Evolutionary conservation across 148 eudicot species (phyloP).

Genomic region (Rhododendron griersonianum): DNA sequence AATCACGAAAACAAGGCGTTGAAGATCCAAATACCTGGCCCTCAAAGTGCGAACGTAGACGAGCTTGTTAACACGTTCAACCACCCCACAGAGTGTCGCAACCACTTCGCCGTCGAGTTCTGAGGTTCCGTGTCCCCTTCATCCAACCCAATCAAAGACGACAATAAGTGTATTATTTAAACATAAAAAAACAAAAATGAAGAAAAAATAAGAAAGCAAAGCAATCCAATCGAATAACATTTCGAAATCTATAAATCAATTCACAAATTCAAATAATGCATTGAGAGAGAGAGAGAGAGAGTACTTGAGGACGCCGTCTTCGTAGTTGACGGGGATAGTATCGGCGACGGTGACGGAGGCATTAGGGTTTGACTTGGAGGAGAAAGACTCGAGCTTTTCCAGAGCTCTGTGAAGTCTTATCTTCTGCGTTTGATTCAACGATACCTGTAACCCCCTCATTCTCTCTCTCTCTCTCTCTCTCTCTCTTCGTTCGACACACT

Average conservation of each 20-base stretch:
- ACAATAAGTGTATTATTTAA: not conserved
- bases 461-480: not conserved
- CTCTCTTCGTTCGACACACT: not conserved
- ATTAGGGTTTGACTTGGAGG: constrained; percentile 44
- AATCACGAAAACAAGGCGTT: not conserved
- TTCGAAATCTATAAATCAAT: not conserved
- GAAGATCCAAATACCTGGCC: constrained; percentile 47
- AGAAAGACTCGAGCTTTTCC: constrained; percentile 47
- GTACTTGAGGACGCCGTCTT: constrained; percentile 83
- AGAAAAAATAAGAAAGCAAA: not conserved
- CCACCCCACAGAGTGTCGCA: constrained; percentile 80
- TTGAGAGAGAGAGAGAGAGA: not conserved
- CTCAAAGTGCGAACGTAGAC: constrained; percentile 77
- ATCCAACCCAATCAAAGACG: constrained; percentile 1
- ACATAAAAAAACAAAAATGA: not conserved
- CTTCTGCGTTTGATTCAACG: constrained; percentile 72
- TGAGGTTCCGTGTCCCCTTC: constrained; percentile 87
- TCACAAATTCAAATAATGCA: not conserved
- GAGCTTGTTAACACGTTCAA: constrained; percentile 82
- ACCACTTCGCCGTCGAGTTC: constrained; percentile 65
- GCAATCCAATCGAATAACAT: not conserved
- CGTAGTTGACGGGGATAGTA: constrained; percentile 53
- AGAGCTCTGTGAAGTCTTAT: constrained; percentile 65
- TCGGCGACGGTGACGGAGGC: constrained; percentile 78
- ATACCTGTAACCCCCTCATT: constrained; percentile 66